Conservation (phyloP, 73 alveolate genomes). For the Tetrahymena borealis region DNA sequence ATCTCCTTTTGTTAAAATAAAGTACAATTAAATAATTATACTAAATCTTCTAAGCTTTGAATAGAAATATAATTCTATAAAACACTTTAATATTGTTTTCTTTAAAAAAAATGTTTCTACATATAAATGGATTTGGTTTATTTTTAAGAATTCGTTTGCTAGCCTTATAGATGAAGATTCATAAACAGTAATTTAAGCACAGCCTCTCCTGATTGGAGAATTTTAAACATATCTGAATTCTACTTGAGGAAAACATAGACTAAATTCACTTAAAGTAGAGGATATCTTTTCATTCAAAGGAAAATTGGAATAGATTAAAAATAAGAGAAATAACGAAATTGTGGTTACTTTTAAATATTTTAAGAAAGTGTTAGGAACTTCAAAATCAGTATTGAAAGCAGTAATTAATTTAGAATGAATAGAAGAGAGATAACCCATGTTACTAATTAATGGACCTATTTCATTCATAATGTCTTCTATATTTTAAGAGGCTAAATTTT, state of each 20-base stretch:
- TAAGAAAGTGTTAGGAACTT: not conserved
- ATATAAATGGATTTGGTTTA: not conserved
- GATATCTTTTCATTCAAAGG: no score
- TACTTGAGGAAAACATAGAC: not conserved
- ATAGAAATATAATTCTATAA: no score
- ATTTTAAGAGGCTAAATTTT: not conserved
- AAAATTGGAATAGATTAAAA: no score
- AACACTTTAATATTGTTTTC: no score
- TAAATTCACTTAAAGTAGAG: no score
- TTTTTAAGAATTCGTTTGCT: not conserved
- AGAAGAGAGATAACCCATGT: not conserved
- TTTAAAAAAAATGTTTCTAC: not conserved
- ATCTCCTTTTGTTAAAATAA: not conserved
- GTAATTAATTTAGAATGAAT: not conserved
- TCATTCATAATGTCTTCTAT: not conserved
- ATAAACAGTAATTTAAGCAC: not conserved
- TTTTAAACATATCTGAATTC: not conserved
- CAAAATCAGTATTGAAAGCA: not conserved
- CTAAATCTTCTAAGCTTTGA: no score
- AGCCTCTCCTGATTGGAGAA: not conserved
- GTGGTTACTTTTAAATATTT: not conserved
- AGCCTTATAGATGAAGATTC: not conserved
- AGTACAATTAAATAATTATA: no score
- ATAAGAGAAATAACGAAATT: no score
- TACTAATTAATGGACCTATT: not conserved